phyloP scores from a whole-genome alignment of 768 basidiomycete genomes.

The Rhizopogon salebrosus region DNA sequence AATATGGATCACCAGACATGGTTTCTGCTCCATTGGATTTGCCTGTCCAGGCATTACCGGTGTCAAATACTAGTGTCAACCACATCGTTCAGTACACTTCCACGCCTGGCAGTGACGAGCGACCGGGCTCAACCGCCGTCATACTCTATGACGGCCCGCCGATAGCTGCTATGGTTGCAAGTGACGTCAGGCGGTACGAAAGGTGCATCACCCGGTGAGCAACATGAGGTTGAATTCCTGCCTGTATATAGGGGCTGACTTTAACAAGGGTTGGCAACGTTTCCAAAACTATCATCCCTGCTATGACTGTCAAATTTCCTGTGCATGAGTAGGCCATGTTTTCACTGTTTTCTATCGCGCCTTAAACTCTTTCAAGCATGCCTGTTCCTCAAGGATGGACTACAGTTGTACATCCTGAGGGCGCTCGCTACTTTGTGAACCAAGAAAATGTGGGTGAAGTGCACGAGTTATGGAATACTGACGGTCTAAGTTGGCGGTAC shows the following conservation, averaged over 20 bases:
- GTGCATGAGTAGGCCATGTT: not conserved
- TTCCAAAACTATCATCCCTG: not conserved
- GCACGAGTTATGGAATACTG: not conserved
- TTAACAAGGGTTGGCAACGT: not conserved
- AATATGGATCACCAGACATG: not conserved
- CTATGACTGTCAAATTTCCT: not conserved
- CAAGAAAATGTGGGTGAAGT: conserved; percentile 32
- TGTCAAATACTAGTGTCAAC: too few species aligned
- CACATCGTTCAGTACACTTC: not conserved
- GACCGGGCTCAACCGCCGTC: conserved; percentile 4
- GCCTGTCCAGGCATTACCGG: not conserved
- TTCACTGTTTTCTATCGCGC: too few species aligned
- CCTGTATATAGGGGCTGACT: not conserved
- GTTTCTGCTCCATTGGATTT: not conserved
- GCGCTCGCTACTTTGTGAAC: too few species aligned
- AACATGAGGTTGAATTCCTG: not conserved
- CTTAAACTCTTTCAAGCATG: not conserved
- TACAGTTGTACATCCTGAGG: conserved; percentile 45
- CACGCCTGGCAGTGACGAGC: not conserved
- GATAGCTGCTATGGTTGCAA: conserved; percentile 14
- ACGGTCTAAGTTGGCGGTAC: not conserved
- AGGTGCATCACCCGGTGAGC: not conserved
- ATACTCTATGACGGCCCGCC: not conserved
- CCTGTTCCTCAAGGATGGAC: conserved; percentile 36
- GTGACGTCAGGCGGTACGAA: conserved; percentile 10